Percentiles rank a stretch among this genome's conserved stretches.
Evolutionary conservation across 192 early-diverging fungal species (phyloP).

Genomic region (Funneliformis mosseae): DNA sequence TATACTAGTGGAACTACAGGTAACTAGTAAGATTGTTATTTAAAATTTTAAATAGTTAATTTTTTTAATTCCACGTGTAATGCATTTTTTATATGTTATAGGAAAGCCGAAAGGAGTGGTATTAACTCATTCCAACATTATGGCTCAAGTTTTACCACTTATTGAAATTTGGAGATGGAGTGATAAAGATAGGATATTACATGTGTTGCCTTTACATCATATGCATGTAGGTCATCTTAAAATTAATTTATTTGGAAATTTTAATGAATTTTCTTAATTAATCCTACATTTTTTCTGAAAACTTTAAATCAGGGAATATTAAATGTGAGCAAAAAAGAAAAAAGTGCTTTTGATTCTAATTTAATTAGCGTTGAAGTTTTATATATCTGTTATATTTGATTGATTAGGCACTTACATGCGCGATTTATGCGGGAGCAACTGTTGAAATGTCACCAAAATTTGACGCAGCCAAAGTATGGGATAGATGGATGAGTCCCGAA

Average conservation of each 20-base stretch:
- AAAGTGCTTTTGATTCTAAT: slow-evolving; percentile 10
- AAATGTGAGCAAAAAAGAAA: slow-evolving; percentile 24
- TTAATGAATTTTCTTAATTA: slow-evolving; percentile 5
- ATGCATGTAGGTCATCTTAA: slow-evolving; percentile 61
- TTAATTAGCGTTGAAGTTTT: neutral
- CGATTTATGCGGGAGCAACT: slow-evolving; percentile 71
- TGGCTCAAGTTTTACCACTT: slow-evolving; percentile 67
- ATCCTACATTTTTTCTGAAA: neutral
- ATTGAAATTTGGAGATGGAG: slow-evolving; percentile 74
- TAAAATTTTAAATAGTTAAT: neutral
- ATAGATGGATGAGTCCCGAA: slow-evolving; percentile 55
- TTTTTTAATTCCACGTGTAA: slow-evolving; percentile 28
- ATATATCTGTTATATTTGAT: slow-evolving; percentile 12
- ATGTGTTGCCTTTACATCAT: slow-evolving; percentile 85
- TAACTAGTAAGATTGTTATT: slow-evolving; percentile 14
- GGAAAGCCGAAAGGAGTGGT: slow-evolving; percentile 88
- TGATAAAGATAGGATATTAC: slow-evolving; percentile 66
- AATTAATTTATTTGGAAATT: neutral
- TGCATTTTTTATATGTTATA: slow-evolving; percentile 27
- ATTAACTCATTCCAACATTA: slow-evolving; percentile 65
- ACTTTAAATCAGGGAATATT: slow-evolving; percentile 17
- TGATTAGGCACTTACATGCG: slow-evolving; percentile 68
- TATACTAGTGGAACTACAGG: slow-evolving; percentile 77
- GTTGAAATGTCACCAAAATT: slow-evolving; percentile 77
- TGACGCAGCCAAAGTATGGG: slow-evolving; percentile 66